phyloP scores from a whole-genome alignment of 129 eudicot genomes.

The Saposhnikovia divaricata region DNA sequence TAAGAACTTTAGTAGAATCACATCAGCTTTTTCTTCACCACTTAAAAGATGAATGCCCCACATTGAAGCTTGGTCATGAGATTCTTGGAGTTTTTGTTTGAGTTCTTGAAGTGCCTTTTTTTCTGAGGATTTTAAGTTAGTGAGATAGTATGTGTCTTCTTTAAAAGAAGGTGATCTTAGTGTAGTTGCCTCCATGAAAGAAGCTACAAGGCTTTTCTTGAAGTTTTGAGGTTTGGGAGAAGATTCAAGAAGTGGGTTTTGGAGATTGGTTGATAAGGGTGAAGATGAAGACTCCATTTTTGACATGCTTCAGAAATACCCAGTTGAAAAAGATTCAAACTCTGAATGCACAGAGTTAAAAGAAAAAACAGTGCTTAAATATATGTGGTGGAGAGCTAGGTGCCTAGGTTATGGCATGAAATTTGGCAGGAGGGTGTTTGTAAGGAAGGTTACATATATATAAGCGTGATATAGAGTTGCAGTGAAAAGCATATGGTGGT shows the following conservation, averaged over 20 bases:
- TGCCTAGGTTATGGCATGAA: background rate
- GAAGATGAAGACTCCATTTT: constrained; percentile 32
- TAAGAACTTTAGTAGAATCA: constrained; percentile 69
- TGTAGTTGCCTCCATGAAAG: constrained; percentile 52
- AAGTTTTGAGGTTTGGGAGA: constrained; percentile 23
- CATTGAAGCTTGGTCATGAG: constrained; percentile 35
- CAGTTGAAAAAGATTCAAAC: constrained; percentile 2
- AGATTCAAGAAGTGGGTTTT: constrained; percentile 12
- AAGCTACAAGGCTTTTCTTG: constrained; percentile 42
- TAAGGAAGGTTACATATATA: background rate
- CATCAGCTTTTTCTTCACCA: constrained; percentile 52
- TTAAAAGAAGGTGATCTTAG: constrained; percentile 65
- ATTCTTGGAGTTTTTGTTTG: constrained; percentile 39
- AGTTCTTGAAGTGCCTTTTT: constrained; percentile 61
- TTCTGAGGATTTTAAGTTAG: constrained; percentile 67
- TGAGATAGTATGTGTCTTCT: constrained; percentile 82
- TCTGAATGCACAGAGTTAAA: background rate
- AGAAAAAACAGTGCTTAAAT: background rate
- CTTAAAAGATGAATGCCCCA: constrained; percentile 64
- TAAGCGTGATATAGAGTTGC: background rate
- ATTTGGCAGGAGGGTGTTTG: constrained; percentile 3
- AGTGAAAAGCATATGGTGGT: background rate
- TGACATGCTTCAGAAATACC: background rate
- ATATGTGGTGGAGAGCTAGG: background rate
- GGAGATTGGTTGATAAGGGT: constrained; percentile 11